Base-by-base conservation (phyloP, 2,329 filamentous ascomycete species). In the Fusarium nelsonii region DNA sequence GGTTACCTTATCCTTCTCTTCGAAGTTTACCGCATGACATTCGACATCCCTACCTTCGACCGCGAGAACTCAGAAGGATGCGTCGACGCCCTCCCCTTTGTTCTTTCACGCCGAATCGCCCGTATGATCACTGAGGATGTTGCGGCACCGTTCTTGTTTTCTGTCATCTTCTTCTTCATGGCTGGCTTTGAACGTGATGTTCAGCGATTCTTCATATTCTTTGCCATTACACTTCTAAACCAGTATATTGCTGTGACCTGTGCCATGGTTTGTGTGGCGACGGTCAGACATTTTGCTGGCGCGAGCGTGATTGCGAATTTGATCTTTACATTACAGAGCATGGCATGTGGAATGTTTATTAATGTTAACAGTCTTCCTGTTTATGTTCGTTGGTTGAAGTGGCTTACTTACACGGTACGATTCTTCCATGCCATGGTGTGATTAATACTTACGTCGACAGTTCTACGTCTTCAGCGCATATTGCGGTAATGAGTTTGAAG, bases 371-470 rank as follows among this genome's bases (percentile, higher is more conserved):
- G 89, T 7, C 91, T 94, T 5, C 91, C 92, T 0, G 82, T 94
- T 2, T 94, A 93, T 71, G 87, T 93, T n/a, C 84, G 91, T 57
- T 94, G 92, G 92, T 81, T 92, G 3, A 94, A 93, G 74, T 91
- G 88, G 82, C 84, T 84, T 26, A 85, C 87, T 2, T 90, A 89
- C 68, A 84, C 85, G 23, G 85, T 85, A 78, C 75, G 82, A 0
- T 74, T 6, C 12, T 3, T 4, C 49, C 10, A 3, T 11, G 6
- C 56, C 2, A 3, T 8, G 8, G 1, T 8, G 0, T 20, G 5
- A 2, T 4, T 6, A 30, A 6, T 49, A 32, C 71, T 79, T 45
- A 78, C 54, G 10, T 14, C 0, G 1, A 8, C 28, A 88, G 85
- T 91, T 88, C 74, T 94, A 93, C 72, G 86, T 85, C 0, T 92